A percentile compares a stretch with the other conserved stretches of the same genome.
phyloP scores from a whole-genome alignment of 768 basidiomycete genomes.

The Sporobolomyces pararoseus region DNA sequence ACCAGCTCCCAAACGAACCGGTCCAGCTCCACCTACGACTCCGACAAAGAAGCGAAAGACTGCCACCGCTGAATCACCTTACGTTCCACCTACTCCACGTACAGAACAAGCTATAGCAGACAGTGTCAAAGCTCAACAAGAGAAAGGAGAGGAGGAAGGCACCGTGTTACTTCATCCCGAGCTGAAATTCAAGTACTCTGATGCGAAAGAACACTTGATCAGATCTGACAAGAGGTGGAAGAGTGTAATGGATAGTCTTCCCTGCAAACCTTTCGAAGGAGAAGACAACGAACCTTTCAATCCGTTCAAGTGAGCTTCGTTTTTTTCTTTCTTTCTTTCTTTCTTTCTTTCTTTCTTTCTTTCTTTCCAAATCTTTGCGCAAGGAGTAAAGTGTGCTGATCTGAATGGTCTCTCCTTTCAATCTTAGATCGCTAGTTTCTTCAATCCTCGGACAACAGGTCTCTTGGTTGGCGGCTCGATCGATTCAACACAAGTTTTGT shows the following conservation, averaged over 20 bases:
- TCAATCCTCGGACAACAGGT: conserved; percentile 75
- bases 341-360: not conserved
- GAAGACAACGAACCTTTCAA: conserved; percentile 63
- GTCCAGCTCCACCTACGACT: conserved; percentile 10
- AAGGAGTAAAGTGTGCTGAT: too few species aligned
- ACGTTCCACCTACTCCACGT: conserved; percentile 27
- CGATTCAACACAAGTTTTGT: conserved; percentile 74
- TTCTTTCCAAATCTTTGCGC: too few species aligned
- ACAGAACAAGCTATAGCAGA: conserved; percentile 15
- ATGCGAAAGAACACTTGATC: conserved; percentile 69
- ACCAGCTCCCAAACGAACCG: conserved; percentile 13
- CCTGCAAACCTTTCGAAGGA: conserved; percentile 72
- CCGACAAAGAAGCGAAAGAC: not conserved
- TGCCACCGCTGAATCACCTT: conserved; percentile 10
- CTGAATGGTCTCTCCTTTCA: too few species aligned
- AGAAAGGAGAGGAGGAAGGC: conserved; percentile 17
- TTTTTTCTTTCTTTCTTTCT: not conserved
- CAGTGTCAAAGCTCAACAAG: not conserved
- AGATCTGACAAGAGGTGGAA: conserved; percentile 66
- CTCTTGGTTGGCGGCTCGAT: conserved; percentile 78
- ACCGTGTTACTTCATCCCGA: conserved; percentile 60
- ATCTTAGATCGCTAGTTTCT: conserved; percentile 40
- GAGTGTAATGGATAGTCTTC: conserved; percentile 62
- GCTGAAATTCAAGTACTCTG: conserved; percentile 71
- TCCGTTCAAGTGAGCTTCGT: conserved; percentile 65